phyloP scores from a whole-genome alignment of 2,329 filamentous ascomycete genomes.

The Thelonectria rubi region DNA sequence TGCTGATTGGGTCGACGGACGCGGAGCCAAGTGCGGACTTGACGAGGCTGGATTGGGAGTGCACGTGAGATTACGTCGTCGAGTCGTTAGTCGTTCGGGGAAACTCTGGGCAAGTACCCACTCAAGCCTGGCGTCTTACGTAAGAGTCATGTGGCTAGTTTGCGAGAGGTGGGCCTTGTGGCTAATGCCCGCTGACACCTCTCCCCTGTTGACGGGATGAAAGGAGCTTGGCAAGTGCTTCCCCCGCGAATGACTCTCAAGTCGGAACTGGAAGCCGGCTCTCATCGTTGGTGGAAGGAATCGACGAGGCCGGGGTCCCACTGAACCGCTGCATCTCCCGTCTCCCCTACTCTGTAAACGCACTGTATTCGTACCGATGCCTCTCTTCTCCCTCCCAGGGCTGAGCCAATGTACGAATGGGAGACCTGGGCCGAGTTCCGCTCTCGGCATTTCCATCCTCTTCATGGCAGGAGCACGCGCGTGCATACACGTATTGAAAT shows the following conservation, averaged over 20 bases:
- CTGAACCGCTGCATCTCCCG: too few species aligned
- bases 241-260: neutral
- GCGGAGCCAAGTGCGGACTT: neutral
- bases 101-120: neutral
- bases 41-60: constrained; percentile 2
- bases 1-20: neutral
- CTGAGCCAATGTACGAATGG: neutral
- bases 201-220: too few species aligned
- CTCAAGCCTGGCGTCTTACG: constrained; percentile 8
- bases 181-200: constrained; percentile 12
- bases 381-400: neutral
- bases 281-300: too few species aligned
- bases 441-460: constrained; percentile 21
- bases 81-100: neutral
- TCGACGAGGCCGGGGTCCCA: too few species aligned
- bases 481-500: constrained; percentile 18
- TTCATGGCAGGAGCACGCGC: constrained; percentile 4
- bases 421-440: constrained; percentile 22
- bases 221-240: neutral
- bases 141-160: constrained; percentile 17
- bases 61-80: constrained; percentile 43
- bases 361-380: neutral
- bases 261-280: too few species aligned
- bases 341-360: too few species aligned
- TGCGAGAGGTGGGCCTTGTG: constrained; percentile 2